Conservation (phyloP, 768 basidiomycete genomes). For the Clitopilus hobsonii region DNA sequence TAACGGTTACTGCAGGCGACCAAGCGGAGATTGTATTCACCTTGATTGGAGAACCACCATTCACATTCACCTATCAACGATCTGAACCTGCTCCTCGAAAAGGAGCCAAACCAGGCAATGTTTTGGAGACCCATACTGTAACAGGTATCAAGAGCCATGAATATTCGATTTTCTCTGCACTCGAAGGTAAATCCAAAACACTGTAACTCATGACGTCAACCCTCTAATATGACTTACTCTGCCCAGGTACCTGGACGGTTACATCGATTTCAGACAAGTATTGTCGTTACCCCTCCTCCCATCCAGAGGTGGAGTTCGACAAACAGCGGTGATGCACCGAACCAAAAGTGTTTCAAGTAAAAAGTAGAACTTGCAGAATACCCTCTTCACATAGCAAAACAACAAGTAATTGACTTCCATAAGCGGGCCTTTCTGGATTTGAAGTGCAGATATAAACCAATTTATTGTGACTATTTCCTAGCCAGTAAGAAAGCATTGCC, state of each 20-base stretch:
- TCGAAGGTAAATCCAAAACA: constrained; percentile 73
- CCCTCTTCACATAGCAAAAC: too few relatives aligned
- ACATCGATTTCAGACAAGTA: constrained; percentile 87
- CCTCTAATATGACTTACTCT: constrained; percentile 4
- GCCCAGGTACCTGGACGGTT: constrained; percentile 83
- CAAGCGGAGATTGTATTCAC: constrained; percentile 93
- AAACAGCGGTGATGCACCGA: constrained; percentile 22
- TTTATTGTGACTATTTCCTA: too few relatives aligned
- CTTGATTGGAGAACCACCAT: constrained; percentile 88
- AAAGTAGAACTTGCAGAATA: constrained; percentile 9
- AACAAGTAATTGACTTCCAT: too few relatives aligned
- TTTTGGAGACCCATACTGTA: constrained; percentile 91
- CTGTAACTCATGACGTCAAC: too few relatives aligned
- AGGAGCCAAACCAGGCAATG: constrained; percentile 65
- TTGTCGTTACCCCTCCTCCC: constrained; percentile 81
- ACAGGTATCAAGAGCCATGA: constrained; percentile 68
- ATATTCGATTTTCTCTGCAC: constrained; percentile 89
- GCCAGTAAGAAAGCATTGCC: too few relatives aligned
- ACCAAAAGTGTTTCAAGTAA: constrained; percentile 14
- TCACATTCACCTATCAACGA: constrained; percentile 93
- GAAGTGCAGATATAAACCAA: too few relatives aligned
- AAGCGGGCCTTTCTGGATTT: too few relatives aligned
- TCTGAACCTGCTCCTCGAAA: constrained; percentile 67
- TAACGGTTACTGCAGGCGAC: constrained; percentile 48
- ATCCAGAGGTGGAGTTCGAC: constrained; percentile 43